Percentiles rank a stretch among this genome's conserved stretches.
These are phyloP conservation scores for Exophiala bonariae DNA, from an alignment of 2,329 filamentous ascomycete genomes.

Conservation along the genomic window DNA sequence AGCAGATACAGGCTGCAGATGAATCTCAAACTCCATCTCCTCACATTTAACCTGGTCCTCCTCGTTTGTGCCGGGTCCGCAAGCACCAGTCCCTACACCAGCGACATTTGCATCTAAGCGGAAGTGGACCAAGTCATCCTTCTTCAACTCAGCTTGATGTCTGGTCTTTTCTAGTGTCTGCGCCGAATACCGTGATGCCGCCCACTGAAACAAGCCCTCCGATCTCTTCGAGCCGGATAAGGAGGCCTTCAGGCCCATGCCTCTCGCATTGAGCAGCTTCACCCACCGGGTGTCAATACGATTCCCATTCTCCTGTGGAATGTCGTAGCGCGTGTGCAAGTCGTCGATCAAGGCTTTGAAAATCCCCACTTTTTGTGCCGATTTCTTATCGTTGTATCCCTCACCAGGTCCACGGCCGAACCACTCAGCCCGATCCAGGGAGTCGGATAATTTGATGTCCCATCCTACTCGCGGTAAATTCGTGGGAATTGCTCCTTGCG, in stretches of 20 bases:
- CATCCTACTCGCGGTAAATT: conserved; percentile 63
- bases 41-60: conserved; percentile 8
- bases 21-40: conserved; percentile 8
- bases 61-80: conserved; percentile 14
- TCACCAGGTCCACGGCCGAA: conserved; percentile 66
- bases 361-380: conserved; percentile 55
- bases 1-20: not conserved
- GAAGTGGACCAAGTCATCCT: conserved; percentile 22
- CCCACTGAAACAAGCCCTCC: not conserved
- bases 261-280: not conserved
- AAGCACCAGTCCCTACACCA: conserved; percentile 29
- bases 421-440: conserved; percentile 56
- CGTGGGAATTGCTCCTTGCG: not conserved
- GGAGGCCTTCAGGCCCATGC: not conserved
- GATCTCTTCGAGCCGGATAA: conserved; percentile 1
- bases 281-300: conserved; percentile 62
- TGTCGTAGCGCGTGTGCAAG: conserved; percentile 62
- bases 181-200: conserved; percentile 53
- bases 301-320: conserved; percentile 68
- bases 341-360: conserved; percentile 44
- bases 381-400: conserved; percentile 66
- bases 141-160: conserved; percentile 62
- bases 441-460: conserved; percentile 51
- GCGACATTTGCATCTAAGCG: conserved; percentile 33
- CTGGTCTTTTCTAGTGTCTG: conserved; percentile 56